A percentile compares a stretch with the other conserved stretches of the same genome.
phyloP scores from a whole-genome alignment of 1,284 basidiomycete species.

The Irpex sp. region DNA sequence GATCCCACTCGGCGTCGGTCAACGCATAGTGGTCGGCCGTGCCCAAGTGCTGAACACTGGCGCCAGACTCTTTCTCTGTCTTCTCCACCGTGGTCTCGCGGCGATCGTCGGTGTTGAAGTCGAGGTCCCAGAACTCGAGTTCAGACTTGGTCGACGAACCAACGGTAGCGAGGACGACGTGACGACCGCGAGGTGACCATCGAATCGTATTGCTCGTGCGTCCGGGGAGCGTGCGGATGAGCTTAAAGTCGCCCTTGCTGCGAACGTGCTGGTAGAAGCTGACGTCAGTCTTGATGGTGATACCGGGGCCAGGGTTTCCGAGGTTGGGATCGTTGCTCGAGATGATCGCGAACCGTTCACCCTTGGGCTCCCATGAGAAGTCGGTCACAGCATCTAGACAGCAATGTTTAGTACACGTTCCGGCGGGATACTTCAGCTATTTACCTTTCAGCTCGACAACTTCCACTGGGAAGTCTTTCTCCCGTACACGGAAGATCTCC shows the following conservation, averaged over 20 bases:
- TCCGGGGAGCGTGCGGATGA: slow-evolving; percentile 82
- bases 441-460: slow-evolving; percentile 94
- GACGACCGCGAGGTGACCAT: slow-evolving; percentile 96
- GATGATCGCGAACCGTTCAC: slow-evolving; percentile 94
- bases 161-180: slow-evolving; percentile 94
- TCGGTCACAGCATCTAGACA: slow-evolving; percentile 86
- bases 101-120: slow-evolving; percentile 80
- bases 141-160: slow-evolving; percentile 96
- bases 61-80: slow-evolving; percentile 67
- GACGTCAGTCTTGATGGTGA: slow-evolving; percentile 94
- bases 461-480: slow-evolving; percentile 98
- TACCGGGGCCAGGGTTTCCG: slow-evolving; percentile 83
- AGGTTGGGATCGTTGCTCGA: slow-evolving; percentile 94
- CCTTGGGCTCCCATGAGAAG: slow-evolving; percentile 98
- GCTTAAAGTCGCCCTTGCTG: slow-evolving; percentile 92
- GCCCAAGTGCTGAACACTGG: slow-evolving; percentile 83
- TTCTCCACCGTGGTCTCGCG: slow-evolving; percentile 47
- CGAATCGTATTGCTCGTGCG: slow-evolving; percentile 94
- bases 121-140: slow-evolving; percentile 98
- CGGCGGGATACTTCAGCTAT: slow-evolving; percentile 1
- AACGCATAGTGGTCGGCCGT: slow-evolving; percentile 97
- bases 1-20: slow-evolving; percentile 99
- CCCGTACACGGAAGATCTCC: slow-evolving; percentile 96
- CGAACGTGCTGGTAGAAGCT: slow-evolving; percentile 96
- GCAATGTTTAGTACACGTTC: neutral